These are phyloP conservation scores for Suillus ampliporus DNA, from an alignment of 768 basidiomycete genomes.

Conservation along the genomic window DNA sequence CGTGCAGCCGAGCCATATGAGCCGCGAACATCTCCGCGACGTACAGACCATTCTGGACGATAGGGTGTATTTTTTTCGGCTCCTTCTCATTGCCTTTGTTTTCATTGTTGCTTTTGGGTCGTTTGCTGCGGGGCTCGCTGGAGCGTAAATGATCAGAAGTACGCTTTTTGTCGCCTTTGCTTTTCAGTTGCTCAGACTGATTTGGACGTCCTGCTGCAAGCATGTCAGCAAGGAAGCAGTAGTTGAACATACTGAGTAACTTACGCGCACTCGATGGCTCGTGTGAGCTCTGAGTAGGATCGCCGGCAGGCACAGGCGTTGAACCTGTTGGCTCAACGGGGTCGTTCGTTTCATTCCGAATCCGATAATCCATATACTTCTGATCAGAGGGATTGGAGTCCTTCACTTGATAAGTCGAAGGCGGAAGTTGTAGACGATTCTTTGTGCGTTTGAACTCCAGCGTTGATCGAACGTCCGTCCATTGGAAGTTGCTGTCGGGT, in stretches of 20 bases:
- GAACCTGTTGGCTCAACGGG: not conserved
- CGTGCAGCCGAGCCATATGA: constrained; percentile 2
- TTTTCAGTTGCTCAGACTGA: not conserved
- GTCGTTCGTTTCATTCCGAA: not conserved
- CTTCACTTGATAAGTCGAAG: not conserved
- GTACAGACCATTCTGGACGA: constrained; percentile 6
- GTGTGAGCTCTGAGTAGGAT: not conserved
- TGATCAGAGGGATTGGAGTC: not conserved
- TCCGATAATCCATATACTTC: not conserved
- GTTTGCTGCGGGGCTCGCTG: not conserved
- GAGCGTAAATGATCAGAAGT: not conserved
- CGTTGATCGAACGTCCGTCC: not conserved
- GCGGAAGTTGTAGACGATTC: not conserved
- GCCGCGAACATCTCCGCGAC: constrained; percentile 8
- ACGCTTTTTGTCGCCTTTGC: not conserved
- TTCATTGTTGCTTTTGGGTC: not conserved
- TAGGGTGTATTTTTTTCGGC: not conserved
- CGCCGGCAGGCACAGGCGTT: not conserved
- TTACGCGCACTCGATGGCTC: not conserved
- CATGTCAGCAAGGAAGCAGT: not conserved
- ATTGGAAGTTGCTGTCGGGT: not conserved
- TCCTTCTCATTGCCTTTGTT: not conserved
- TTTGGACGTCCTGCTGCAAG: not conserved
- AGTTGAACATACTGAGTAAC: not conserved
- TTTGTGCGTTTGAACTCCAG: not conserved